A percentile compares a stretch with the other conserved stretches of the same genome.
Evolutionary conservation across 108 stramenopile genomes (phyloP).

Genomic region (Pseudonitzschia multiseries): DNA sequence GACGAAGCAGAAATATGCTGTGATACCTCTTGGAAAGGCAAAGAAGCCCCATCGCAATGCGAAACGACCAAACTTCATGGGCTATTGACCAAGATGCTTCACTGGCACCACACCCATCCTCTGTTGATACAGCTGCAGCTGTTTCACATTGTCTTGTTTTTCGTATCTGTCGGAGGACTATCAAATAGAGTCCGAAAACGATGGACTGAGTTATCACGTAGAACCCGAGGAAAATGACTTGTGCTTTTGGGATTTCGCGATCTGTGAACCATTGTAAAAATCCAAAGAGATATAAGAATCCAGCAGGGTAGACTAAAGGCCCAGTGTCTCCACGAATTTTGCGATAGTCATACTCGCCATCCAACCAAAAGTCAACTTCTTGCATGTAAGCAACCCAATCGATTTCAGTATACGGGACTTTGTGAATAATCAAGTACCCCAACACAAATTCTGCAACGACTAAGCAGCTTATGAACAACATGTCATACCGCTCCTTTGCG

Average conservation of each 20-base stretch:
- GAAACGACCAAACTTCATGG: conserved; percentile 65
- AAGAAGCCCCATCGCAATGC: conserved; percentile 68
- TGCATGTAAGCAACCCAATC: conserved; percentile 99
- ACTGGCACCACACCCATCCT: conserved; percentile 8
- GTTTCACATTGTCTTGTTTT: conserved; percentile 10
- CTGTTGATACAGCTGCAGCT: neutral
- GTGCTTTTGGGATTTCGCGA: conserved; percentile 71
- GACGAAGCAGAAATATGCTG: conserved; percentile 93
- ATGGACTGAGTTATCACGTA: conserved; percentile 71
- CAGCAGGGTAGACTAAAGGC: conserved; percentile 97
- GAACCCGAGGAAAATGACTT: conserved; percentile 78
- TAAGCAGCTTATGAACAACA: conserved; percentile 42
- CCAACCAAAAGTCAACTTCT: conserved; percentile 78
- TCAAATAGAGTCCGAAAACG: conserved; percentile 76
- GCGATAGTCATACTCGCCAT: conserved; percentile 88
- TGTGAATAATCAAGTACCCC: conserved; percentile 58
- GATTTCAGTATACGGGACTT: conserved; percentile 96
- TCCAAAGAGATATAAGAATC: conserved; percentile 90
- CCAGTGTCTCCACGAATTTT: conserved; percentile 92
- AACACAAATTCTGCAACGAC: conserved; percentile 52
- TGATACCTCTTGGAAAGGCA: conserved; percentile 90
- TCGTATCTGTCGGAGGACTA: conserved; percentile 29
- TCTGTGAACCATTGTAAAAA: conserved; percentile 67
- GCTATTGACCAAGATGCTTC: conserved; percentile 7
- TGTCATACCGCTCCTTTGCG: conserved; percentile 41